Conservation (phyloP, 139 green algal genomes). For the Haematococcus lacustris region DNA sequence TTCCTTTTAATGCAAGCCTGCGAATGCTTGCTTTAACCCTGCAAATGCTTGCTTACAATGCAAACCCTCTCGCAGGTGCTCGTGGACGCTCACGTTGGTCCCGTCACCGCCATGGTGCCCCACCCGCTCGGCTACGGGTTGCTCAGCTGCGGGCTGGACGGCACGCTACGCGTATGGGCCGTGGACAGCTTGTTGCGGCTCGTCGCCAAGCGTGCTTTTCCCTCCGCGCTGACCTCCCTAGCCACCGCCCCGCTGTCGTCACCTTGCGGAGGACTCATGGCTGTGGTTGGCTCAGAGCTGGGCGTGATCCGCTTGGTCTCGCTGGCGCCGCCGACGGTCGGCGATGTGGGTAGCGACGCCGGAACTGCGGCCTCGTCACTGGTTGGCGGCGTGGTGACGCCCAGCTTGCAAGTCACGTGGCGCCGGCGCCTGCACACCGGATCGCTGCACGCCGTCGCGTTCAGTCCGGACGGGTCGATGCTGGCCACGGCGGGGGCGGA, state of each 20-base stretch:
- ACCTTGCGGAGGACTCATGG: slow-evolving; percentile 1
- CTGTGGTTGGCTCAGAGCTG: slow-evolving; percentile 30
- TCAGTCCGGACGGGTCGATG: slow-evolving; percentile 20
- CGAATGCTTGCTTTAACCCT: too few species aligned
- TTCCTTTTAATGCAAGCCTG: neutral
- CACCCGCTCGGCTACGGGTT: slow-evolving; percentile 21
- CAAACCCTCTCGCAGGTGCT: neutral
- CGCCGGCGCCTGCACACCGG: slow-evolving; percentile 17
- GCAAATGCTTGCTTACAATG: neutral
- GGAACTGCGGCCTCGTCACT: neutral
- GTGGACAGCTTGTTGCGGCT: slow-evolving; percentile 8
- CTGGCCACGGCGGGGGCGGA: slow-evolving; percentile 18
- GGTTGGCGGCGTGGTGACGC: neutral
- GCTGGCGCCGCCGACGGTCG: neutral
- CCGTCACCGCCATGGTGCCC: slow-evolving; percentile 19
- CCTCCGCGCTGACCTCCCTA: slow-evolving; percentile 7
- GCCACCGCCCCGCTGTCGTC: neutral
- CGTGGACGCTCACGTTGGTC: slow-evolving; percentile 28
- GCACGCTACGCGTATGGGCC: slow-evolving; percentile 20
- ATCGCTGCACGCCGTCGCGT: slow-evolving; percentile 9
- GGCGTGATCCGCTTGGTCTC: slow-evolving; percentile 35
- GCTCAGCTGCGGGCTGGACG: slow-evolving; percentile 29
- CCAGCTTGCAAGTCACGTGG: slow-evolving; percentile 18
- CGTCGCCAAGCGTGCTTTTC: slow-evolving; percentile 15
- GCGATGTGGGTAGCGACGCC: neutral